Evolutionary conservation across 2,329 filamentous ascomycete species (phyloP).

Genomic region (Tolypocladium ovalisporum): DNA sequence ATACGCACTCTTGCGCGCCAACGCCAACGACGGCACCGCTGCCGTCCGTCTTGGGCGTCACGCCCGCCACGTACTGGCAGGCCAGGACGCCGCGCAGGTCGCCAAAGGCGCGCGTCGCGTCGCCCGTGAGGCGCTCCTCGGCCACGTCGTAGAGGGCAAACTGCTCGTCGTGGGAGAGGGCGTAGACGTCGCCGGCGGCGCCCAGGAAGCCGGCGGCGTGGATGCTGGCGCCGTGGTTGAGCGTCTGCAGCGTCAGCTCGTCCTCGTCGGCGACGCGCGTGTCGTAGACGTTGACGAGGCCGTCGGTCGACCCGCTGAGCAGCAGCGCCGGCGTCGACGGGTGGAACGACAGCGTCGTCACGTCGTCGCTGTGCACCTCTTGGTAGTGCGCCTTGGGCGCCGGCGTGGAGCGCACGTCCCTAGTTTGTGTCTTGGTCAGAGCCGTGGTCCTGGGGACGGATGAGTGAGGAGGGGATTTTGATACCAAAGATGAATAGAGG

Average conservation of each 20-base stretch:
- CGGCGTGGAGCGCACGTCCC: conserved; percentile 45
- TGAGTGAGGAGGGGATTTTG: conserved; percentile 4
- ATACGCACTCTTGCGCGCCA: conserved; percentile 55
- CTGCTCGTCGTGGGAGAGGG: conserved; percentile 68
- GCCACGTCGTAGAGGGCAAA: conserved; percentile 62
- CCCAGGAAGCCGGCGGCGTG: conserved; percentile 64
- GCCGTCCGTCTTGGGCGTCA: conserved; percentile 48
- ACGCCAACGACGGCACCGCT: conserved; percentile 50
- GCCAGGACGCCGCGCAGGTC: conserved; percentile 55
- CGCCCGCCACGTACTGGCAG: conserved; percentile 65
- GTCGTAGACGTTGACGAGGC: conserved; percentile 68
- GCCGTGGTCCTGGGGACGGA: background rate
- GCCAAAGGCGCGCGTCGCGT: conserved; percentile 48
- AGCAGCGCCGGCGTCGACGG: conserved; percentile 49
- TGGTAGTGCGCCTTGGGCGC: conserved; percentile 41
- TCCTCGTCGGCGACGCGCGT: conserved; percentile 61
- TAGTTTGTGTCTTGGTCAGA: conserved; percentile 13
- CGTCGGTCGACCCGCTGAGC: conserved; percentile 70
- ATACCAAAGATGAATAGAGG: conserved; percentile 52
- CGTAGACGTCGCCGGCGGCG: conserved; percentile 49
- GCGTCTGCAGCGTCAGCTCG: conserved; percentile 65
- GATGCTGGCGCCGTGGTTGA: conserved; percentile 67
- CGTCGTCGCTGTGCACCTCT: conserved; percentile 57
- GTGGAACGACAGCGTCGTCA: conserved; percentile 50
- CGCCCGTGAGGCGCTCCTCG: conserved; percentile 49